Evolutionary conservation across 495 filamentous ascomycete genomes (phyloP).

Genomic region (Tuber brumale): DNA sequence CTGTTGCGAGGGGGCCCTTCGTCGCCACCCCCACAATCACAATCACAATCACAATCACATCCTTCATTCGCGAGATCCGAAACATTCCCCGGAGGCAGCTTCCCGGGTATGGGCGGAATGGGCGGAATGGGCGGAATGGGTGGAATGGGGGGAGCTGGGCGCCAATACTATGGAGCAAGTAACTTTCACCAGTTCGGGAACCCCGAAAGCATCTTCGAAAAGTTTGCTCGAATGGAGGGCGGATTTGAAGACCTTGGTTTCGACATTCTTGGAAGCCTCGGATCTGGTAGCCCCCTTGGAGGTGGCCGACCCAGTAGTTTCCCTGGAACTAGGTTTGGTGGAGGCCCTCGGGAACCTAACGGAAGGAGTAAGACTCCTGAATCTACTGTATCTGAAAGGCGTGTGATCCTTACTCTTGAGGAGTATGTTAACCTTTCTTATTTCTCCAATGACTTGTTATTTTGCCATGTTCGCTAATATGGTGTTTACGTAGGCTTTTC

Average conservation of each 20-base stretch:
- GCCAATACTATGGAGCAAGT: conserved; percentile 18
- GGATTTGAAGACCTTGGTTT: conserved; percentile 48
- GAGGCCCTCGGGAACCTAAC: conserved; percentile 35
- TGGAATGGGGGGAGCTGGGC: conserved; percentile 35
- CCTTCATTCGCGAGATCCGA: conserved; percentile 53
- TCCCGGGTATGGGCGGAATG: conserved; percentile 44
- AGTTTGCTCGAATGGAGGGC: conserved; percentile 60
- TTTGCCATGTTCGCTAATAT: background rate
- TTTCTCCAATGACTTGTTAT: background rate
- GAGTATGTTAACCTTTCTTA: conserved; percentile 48
- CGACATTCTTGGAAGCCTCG: conserved; percentile 46
- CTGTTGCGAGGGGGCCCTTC: conserved; percentile 73
- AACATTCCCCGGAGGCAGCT: conserved; percentile 50
- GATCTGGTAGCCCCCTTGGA: conserved; percentile 44
- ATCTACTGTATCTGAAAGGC: conserved; percentile 80
- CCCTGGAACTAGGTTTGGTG: conserved; percentile 23
- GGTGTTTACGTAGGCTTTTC: conserved; percentile 50
- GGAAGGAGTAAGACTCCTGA: conserved; percentile 58
- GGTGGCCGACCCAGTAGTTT: conserved; percentile 41
- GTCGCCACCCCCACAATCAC: conserved; percentile 52
- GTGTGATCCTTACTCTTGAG: conserved; percentile 72
- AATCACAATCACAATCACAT: conserved; percentile 37
- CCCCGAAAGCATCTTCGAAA: conserved; percentile 74
- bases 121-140: background rate
- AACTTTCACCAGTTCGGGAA: conserved; percentile 58